Base-by-base conservation (phyloP, 169 alveolate genomes). In the Plasmodium vinckei region DNA sequence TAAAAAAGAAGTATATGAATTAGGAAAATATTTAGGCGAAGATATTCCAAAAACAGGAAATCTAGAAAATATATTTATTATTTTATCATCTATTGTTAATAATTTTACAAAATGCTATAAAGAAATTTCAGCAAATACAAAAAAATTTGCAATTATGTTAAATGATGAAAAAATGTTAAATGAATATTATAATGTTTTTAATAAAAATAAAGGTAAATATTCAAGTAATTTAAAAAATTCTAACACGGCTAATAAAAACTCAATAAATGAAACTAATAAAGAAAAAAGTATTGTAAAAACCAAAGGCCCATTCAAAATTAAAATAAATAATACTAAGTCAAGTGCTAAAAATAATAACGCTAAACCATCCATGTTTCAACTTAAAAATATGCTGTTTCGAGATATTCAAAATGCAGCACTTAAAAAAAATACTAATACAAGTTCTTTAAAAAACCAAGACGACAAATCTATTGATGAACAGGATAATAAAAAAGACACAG, bases 51-150 rank as follows among this genome's bases (percentile, higher is more conserved):
- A 68, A 33, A 69, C 23, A 57, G 61, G 69, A 12, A 86, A 86
- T 46, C 27, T 86, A 13, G 91, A 86, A 86, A 59, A 72, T 33
- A 86, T 86, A 33, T 86, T 86, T 86, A 86, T 86, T 15, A 70
- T 86, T 17, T 70, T 86, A 69, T 70, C 91, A 27, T 86, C 91
- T 10, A 65, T 86, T 59, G 87, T 86, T 25, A 61, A 86, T 15
- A 69, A 60, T 60, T 86, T 86, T 86, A 86, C 73, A 39, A 86
- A 86, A 70, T 86, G 91, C 25, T 86, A 86, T 27, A 86, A 71
- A 65, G 91, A 86, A 13, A 86, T 86, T 63, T 57, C 71, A 63
- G 63, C 77, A 9, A 86, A 86, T 47, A 67, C 91, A 0, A 86
- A 86, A 59, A 86, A 86, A 53, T 86, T 57, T 70, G 69, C 87